A percentile compares a stretch with the other conserved stretches of the same genome.
phyloP scores from a whole-genome alignment of 2,329 filamentous ascomycete species.

The Cercospora canescens region DNA sequence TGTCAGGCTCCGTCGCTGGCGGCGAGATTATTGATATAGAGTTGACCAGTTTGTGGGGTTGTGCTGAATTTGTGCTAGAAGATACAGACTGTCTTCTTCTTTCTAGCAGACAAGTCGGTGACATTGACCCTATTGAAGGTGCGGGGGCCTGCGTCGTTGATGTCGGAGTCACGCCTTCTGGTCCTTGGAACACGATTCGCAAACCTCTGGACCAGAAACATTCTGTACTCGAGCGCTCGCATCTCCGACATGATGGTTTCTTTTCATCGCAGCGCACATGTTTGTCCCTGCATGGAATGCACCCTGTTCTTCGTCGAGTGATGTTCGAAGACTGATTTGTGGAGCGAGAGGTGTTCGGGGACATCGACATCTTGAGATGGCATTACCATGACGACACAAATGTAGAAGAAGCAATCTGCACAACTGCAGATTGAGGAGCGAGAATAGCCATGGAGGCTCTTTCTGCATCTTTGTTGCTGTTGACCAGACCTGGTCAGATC shows the following conservation, averaged over 20 bases:
- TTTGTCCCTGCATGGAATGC: constrained; percentile 17
- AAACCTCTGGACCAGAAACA: constrained; percentile 18
- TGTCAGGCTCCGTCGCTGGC: background rate
- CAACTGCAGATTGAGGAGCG: background rate
- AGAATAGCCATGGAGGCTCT: background rate
- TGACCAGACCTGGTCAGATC: background rate
- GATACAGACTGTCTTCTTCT: background rate
- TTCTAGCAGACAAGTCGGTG: background rate
- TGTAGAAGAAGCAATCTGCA: background rate
- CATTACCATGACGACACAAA: background rate
- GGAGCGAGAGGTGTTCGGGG: background rate
- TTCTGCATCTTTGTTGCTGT: background rate
- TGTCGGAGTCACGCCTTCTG: constrained; percentile 1
- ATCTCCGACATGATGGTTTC: constrained; percentile 16
- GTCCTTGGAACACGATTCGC: constrained; percentile 16
- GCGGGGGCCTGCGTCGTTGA: background rate
- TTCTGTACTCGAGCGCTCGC: constrained; percentile 7
- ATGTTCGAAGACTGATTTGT: constrained; percentile 7
- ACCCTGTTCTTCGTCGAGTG: constrained; percentile 17
- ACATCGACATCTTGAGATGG: background rate
- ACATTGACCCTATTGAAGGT: background rate
- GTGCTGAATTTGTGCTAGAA: background rate
- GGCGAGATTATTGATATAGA: background rate
- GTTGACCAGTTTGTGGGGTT: background rate
- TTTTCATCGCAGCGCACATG: constrained; percentile 18